Evolutionary conservation across 768 basidiomycete species (phyloP).

Genomic region (Suillus plorans): DNA sequence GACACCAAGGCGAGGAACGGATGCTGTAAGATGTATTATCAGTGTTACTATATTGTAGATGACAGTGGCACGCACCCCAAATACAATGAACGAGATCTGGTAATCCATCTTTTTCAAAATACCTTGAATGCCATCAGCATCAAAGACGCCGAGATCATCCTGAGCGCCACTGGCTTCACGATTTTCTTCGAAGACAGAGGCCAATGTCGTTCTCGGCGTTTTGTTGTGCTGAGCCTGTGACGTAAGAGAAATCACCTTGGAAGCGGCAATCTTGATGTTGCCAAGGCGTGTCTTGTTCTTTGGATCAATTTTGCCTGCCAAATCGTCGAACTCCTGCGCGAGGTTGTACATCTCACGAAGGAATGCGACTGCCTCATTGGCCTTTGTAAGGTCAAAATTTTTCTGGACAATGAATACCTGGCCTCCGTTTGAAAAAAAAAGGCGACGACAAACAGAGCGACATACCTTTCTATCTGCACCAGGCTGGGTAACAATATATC

Average conservation of each 20-base stretch:
- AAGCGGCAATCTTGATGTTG: neutral
- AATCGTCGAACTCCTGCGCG: neutral
- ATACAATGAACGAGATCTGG: too few species aligned
- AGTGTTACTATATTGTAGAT: neutral
- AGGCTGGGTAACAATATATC: slow-evolving; percentile 8
- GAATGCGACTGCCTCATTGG: neutral
- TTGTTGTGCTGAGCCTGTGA: neutral
- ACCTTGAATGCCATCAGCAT: neutral
- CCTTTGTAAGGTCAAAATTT: neutral
- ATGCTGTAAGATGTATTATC: slow-evolving; percentile 11
- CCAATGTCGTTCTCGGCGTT: neutral
- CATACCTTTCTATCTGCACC: neutral
- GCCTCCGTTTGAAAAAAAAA: neutral
- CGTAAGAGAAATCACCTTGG: slow-evolving; percentile 1
- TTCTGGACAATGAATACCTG: slow-evolving; percentile 10
- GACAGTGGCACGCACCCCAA: neutral
- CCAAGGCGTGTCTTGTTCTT: neutral
- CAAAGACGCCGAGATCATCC: slow-evolving; percentile 6
- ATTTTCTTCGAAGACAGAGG: neutral
- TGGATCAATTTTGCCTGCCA: slow-evolving; percentile 4
- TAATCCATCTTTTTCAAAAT: slow-evolving; percentile 1
- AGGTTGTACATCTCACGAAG: slow-evolving; percentile 17
- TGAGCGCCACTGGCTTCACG: neutral
- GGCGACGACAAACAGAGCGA: neutral
- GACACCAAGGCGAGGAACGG: slow-evolving; percentile 12